Conservation (phyloP, 2,329 filamentous ascomycete genomes). For the Aspergillus sp. region DNA sequence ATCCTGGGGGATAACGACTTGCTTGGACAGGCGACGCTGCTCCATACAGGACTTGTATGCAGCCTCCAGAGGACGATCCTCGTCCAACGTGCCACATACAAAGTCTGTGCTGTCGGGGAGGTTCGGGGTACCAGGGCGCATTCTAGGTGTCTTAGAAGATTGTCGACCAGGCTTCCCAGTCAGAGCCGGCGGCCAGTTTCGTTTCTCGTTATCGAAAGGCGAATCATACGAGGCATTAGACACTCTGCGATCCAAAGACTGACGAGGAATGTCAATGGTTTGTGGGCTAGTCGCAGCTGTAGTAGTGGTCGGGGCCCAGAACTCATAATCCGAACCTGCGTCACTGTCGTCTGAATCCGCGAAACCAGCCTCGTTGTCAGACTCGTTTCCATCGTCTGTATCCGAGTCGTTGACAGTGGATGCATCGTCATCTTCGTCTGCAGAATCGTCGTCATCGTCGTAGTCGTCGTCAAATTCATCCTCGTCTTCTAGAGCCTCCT, state of each 20-base stretch:
- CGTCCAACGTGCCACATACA: constrained; percentile 95
- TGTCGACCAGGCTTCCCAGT: constrained; percentile 21
- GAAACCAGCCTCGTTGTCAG: constrained; percentile 69
- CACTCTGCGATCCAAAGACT: constrained; percentile 39
- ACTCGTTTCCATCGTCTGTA: constrained; percentile 65
- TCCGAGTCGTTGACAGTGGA: constrained; percentile 46
- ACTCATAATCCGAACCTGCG: constrained; percentile 56
- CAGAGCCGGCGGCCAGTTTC: constrained; percentile 25
- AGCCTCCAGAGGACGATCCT: constrained; percentile 89
- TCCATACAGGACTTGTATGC: constrained; percentile 83
- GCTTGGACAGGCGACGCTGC: constrained; percentile 72
- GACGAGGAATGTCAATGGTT: constrained; percentile 43
- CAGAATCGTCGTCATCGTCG: constrained; percentile 47
- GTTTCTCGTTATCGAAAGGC: constrained; percentile 23
- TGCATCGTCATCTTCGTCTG: constrained; percentile 63
- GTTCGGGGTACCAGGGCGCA: constrained; percentile 66
- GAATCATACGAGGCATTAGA: constrained; percentile 53
- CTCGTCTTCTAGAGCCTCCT: constrained; percentile 73
- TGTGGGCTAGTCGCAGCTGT: constrained; percentile 50
- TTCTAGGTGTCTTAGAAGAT: constrained; percentile 44
- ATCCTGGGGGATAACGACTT: constrained; percentile 81
- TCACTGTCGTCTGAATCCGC: constrained; percentile 64
- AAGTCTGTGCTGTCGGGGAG: constrained; percentile 97
- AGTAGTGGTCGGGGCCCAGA: constrained; percentile 50
- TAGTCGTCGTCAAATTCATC: constrained; percentile 48